These are phyloP conservation scores for Septoria petroselini DNA, from an alignment of 2,329 filamentous ascomycete genomes.

Conservation along the genomic window DNA sequence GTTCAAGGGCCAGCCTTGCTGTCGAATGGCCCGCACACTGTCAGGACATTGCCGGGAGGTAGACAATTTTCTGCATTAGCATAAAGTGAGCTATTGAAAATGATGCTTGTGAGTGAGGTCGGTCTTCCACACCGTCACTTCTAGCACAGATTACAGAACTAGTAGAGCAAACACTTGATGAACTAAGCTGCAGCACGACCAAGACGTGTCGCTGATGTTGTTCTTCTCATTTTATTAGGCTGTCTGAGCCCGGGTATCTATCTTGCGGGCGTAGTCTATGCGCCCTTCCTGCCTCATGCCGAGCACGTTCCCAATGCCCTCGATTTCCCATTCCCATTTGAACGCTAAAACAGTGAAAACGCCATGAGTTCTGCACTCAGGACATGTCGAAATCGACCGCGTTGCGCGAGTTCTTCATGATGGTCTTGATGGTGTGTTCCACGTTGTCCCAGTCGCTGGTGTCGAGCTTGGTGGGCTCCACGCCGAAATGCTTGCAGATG, in stretches of 20 bases:
- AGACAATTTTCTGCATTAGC: too few relatives aligned
- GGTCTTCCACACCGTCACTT: too few relatives aligned
- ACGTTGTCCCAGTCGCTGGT: slow-evolving; percentile 88
- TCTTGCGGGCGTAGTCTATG: neutral
- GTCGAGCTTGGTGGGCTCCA: slow-evolving; percentile 76
- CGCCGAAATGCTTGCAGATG: slow-evolving; percentile 78
- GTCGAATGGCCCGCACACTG: too few relatives aligned
- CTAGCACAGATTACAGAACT: too few relatives aligned
- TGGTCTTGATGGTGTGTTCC: slow-evolving; percentile 74
- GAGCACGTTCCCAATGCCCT: neutral
- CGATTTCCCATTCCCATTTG: neutral
- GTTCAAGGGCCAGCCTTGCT: too few relatives aligned
- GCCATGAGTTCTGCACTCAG: neutral
- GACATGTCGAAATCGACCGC: slow-evolving; percentile 25
- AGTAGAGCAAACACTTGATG: too few relatives aligned
- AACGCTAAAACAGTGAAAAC: neutral
- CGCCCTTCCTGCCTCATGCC: neutral
- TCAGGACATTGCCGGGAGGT: too few relatives aligned
- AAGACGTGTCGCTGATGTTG: too few relatives aligned
- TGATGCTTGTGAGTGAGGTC: too few relatives aligned
- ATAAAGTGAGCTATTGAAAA: too few relatives aligned
- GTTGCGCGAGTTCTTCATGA: slow-evolving; percentile 62
- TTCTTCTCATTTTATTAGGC: slow-evolving; percentile 1
- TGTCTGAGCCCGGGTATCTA: slow-evolving; percentile 2
- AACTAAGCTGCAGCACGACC: too few relatives aligned